Percentiles rank a stretch among this genome's conserved stretches.
These are phyloP conservation scores for Moesziomyces antarcticus DNA, from an alignment of 1,284 basidiomycete genomes.

Conservation along the genomic window DNA sequence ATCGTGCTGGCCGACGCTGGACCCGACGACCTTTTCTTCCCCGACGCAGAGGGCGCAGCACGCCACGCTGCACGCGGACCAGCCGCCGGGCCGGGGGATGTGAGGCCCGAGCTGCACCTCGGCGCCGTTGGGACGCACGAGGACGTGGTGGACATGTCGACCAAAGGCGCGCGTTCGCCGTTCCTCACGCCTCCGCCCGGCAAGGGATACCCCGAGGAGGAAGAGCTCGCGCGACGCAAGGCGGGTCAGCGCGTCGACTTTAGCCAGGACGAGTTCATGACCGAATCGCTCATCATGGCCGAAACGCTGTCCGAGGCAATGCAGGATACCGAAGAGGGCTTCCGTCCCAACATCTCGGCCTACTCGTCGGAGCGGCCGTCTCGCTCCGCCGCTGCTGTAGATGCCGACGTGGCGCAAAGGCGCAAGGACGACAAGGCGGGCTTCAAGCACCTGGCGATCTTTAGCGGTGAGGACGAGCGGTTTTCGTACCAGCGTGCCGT, in stretches of 20 bases:
- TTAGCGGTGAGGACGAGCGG: conserved; percentile 77
- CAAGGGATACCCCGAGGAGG: conserved; percentile 41
- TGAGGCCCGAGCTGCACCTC: conserved; percentile 24
- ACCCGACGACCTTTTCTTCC: conserved; percentile 75
- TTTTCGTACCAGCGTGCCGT: conserved; percentile 78
- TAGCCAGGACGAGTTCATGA: conserved; percentile 42
- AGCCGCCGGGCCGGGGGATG: conserved; percentile 32
- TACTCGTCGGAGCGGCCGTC: conserved; percentile 68
- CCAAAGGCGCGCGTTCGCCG: conserved; percentile 36
- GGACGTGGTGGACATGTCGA: conserved; percentile 52
- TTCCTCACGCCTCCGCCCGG: conserved; percentile 38
- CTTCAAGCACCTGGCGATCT: conserved; percentile 74
- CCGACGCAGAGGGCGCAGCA: conserved; percentile 65
- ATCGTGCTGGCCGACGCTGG: conserved; percentile 70
- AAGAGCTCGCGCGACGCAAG: conserved; percentile 13
- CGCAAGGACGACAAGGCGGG: conserved; percentile 64
- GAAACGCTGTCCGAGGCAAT: conserved; percentile 74
- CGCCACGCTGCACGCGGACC: conserved; percentile 42
- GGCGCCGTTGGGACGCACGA: conserved; percentile 9
- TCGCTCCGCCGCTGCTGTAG: not conserved
- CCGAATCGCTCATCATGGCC: conserved; percentile 73
- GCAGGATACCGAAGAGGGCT: conserved; percentile 71
- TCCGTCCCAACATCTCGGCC: conserved; percentile 75
- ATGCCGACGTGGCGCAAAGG: conserved; percentile 4
- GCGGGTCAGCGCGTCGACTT: conserved; percentile 23